Evolutionary conservation across 2,329 filamentous ascomycete genomes (phyloP), one percentile per base, ranked within the genome.

Genomic region (Colletotrichum plurivorum): DNA sequence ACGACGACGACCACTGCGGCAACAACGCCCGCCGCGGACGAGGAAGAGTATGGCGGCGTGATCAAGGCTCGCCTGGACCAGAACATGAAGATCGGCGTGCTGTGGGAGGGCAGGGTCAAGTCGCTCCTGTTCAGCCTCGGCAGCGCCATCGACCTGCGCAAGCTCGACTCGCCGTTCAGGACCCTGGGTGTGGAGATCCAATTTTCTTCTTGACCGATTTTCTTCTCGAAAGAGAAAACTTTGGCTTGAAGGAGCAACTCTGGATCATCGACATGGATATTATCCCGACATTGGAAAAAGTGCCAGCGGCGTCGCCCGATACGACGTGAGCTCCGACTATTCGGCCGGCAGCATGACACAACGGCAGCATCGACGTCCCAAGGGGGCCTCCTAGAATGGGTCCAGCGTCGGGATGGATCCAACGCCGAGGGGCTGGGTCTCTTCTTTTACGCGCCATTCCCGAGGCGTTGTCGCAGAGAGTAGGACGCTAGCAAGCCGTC

Each of bases 101-200:
- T 98, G 22, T 99, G 96, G 95, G 95, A 98, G 79, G 95, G 95
- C 2, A 88, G 94, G 63, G 89, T 97, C 69, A 97, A 98, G 83
- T 95, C 97, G 73, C 83, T 99, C 68, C 86, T 99, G 66, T 97
- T 98, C 78, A 97, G 94, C 74, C 86, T 97, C 49, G 96, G 96
- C 10, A 94, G 94, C 66, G 93, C 90, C 58, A 89, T 99, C 63
- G 94, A 97, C 77, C 85, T 96, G 76, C 90, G 89, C 76, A 90
- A 89, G 75, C 85, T 90, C 72, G 93, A 95, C 77, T 91, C 93
- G 76, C 92, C 94, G 46, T 92, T 96, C 76, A 88, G 92, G 71
- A 92, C 89, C 5, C 84, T 96, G 65, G 93, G 93, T 13, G 80
- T 96, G 64, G 93, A 95, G 81, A 85, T 96, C 52, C 93, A 95